Conservation (phyloP, 2,329 filamentous ascomycete species). For the Gliomastix tumulicola region DNA sequence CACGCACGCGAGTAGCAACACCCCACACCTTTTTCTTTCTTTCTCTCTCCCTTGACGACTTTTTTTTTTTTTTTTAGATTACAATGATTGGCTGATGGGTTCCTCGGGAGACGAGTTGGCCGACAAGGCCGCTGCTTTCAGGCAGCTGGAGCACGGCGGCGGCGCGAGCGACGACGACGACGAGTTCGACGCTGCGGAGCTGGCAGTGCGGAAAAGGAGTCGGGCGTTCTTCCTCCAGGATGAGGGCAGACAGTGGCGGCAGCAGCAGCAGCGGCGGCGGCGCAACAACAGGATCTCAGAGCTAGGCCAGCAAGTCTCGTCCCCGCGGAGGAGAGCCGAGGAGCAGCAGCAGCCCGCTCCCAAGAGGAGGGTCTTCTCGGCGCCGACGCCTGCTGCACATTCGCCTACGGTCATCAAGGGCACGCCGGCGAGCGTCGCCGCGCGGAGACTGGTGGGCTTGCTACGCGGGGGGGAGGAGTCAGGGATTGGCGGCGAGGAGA, state of each 20-base stretch:
- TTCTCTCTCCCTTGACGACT: slow-evolving; percentile 4
- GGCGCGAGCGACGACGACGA: no score
- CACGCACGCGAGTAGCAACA: no score
- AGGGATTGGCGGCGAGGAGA: no score
- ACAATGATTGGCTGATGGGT: not conserved
- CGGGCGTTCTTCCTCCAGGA: not conserved
- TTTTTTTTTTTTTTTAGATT: not conserved
- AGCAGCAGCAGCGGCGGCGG: no score
- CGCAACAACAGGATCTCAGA: no score
- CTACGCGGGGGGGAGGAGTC: no score
- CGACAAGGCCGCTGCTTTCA: slow-evolving; percentile 1
- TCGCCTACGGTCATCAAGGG: slow-evolving; percentile 15
- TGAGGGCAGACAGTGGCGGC: no score
- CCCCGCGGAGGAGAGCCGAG: no score
- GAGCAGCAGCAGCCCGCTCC: no score
- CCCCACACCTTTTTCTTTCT: not conserved
- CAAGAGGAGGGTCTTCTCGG: slow-evolving; percentile 6
- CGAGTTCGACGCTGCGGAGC: slow-evolving; percentile 6
- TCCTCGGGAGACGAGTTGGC: no score
- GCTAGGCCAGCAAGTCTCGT: no score
- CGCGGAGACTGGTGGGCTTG: no score
- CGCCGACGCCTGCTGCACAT: slow-evolving; percentile 2
- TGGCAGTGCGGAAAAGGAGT: slow-evolving; percentile 8
- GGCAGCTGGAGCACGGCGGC: not conserved
- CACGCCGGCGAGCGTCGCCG: slow-evolving; percentile 16